phyloP scores from a whole-genome alignment of 2,329 filamentous ascomycete species.

The Knufia fluminis region DNA sequence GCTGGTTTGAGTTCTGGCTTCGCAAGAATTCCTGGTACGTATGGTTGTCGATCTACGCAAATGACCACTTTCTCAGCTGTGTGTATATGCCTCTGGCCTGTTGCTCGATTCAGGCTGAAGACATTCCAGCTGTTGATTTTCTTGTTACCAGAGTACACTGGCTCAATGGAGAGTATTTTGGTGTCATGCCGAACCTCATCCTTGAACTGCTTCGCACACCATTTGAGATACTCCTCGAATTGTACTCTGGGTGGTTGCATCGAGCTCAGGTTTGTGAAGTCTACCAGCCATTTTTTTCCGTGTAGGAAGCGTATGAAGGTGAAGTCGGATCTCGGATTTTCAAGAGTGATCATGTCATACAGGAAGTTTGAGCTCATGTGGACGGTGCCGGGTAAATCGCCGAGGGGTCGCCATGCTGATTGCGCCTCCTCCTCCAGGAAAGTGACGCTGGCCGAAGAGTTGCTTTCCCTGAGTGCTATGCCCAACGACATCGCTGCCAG shows the following conservation, averaged over 20 bases:
- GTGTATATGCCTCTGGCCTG: slow-evolving; percentile 9
- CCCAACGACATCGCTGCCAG: slow-evolving; percentile 14
- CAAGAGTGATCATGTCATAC: slow-evolving; percentile 19
- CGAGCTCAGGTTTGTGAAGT: slow-evolving; percentile 14
- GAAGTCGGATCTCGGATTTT: slow-evolving; percentile 20
- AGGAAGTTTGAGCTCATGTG: slow-evolving; percentile 18
- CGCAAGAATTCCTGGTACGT: slow-evolving; percentile 11
- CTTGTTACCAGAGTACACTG: slow-evolving; percentile 1
- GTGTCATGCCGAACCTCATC: slow-evolving; percentile 11
- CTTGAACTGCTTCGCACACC: slow-evolving; percentile 15
- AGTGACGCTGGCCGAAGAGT: not conserved
- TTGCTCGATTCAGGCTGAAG: slow-evolving; percentile 9
- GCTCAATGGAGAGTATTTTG: slow-evolving; percentile 9
- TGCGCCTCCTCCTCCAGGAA: slow-evolving; percentile 18
- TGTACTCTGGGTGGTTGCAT: slow-evolving; percentile 14
- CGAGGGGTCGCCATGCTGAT: slow-evolving; percentile 14
- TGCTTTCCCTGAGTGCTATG: slow-evolving; percentile 15
- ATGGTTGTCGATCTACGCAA: slow-evolving; percentile 11
- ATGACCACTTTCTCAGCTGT: slow-evolving; percentile 16
- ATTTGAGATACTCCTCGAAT: slow-evolving; percentile 18
- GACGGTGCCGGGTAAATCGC: slow-evolving; percentile 4
- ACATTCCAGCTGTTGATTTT: slow-evolving; percentile 14
- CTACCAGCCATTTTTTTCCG: slow-evolving; percentile 13
- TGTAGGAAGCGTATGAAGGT: slow-evolving; percentile 21
- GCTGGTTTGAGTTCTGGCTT: not conserved